Conservation (phyloP, 495 filamentous ascomycete genomes). For the Aspergillus bridgeri region DNA sequence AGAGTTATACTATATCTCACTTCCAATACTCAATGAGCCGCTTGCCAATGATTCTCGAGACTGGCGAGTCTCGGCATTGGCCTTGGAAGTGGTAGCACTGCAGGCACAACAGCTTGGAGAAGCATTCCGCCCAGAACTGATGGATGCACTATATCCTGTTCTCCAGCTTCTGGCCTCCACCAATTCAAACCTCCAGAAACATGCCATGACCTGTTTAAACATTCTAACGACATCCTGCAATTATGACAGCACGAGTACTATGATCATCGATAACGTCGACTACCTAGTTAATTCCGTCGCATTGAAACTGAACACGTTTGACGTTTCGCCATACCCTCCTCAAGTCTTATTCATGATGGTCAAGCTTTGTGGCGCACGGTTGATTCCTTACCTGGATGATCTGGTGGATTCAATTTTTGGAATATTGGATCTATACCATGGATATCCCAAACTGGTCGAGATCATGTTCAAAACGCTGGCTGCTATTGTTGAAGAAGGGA, state of each 20-base stretch:
- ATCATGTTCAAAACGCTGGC: constrained; percentile 77
- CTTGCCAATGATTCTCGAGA: constrained; percentile 53
- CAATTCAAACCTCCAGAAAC: constrained; percentile 63
- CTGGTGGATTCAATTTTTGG: constrained; percentile 85
- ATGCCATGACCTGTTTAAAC: constrained; percentile 83
- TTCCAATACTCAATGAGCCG: constrained; percentile 55
- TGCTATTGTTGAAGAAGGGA: constrained; percentile 77
- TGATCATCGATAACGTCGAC: constrained; percentile 90
- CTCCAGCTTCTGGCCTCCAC: constrained; percentile 79
- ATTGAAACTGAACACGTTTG: constrained; percentile 83
- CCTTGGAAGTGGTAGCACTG: constrained; percentile 70
- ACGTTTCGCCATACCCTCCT: constrained; percentile 86
- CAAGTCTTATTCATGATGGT: constrained; percentile 95
- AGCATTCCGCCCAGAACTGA: constrained; percentile 78
- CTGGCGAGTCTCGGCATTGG: constrained; percentile 68
- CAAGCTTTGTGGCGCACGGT: constrained; percentile 70
- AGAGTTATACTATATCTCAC: constrained; percentile 75
- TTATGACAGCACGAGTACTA: constrained; percentile 67
- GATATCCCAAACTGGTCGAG: constrained; percentile 83
- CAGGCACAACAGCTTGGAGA: constrained; percentile 62
- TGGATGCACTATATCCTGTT: constrained; percentile 88
- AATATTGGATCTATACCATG: constrained; percentile 87
- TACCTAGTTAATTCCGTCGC: constrained; percentile 94
- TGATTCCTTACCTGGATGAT: constrained; percentile 90
- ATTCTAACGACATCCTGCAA: constrained; percentile 70